Evolutionary conservation across 495 filamentous ascomycete species (phyloP).

Genomic region (Cairneyella variabilis): DNA sequence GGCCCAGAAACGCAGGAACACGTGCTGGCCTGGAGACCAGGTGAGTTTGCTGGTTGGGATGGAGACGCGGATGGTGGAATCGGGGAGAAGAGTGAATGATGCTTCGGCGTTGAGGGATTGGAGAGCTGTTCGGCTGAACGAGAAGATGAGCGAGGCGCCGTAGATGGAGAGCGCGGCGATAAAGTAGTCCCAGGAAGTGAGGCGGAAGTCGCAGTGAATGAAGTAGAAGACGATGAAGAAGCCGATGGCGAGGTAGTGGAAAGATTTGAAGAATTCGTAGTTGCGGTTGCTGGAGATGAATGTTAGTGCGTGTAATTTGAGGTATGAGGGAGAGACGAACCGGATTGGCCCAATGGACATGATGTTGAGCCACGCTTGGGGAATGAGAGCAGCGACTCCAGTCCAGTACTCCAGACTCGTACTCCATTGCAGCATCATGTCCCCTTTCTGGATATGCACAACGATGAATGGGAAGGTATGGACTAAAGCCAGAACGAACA

Average conservation of each 20-base stretch:
- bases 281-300: constrained; percentile 38
- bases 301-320: neutral
- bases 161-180: constrained; percentile 52
- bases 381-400: constrained; percentile 49
- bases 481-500: constrained; percentile 48
- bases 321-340: constrained; percentile 27
- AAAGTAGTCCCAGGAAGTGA: constrained; percentile 62
- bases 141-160: constrained; percentile 35
- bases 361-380: constrained; percentile 52
- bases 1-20: constrained; percentile 71
- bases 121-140: constrained; percentile 41
- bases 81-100: constrained; percentile 19
- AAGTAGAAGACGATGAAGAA: constrained; percentile 55
- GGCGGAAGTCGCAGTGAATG: constrained; percentile 52
- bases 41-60: constrained; percentile 26
- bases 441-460: constrained; percentile 35
- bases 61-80: constrained; percentile 41
- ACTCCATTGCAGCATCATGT: constrained; percentile 46
- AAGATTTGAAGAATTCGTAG: constrained; percentile 59
- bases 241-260: constrained; percentile 48
- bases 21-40: constrained; percentile 77
- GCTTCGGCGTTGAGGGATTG: constrained; percentile 1
- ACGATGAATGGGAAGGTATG: constrained; percentile 57
- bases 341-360: constrained; percentile 46
- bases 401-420: constrained; percentile 49